Evolutionary conservation across 805 yeast species (phyloP).

Genomic region (Cyberlindnera veronae): DNA sequence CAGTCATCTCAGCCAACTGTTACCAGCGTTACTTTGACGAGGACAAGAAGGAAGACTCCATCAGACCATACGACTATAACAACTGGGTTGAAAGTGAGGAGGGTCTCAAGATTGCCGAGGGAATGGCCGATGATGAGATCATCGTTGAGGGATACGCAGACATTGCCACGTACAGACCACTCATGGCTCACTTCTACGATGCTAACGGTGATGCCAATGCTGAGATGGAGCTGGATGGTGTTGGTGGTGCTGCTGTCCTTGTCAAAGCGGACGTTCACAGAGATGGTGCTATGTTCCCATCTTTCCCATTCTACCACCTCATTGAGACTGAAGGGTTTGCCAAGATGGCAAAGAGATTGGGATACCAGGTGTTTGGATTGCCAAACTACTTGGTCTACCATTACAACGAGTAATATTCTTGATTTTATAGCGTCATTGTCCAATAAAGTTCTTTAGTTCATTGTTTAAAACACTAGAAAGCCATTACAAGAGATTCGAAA

Average conservation of each 20-base stretch:
- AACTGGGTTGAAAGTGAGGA: conserved; percentile 90
- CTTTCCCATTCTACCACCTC: conserved; percentile 94
- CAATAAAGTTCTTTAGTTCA: neutral
- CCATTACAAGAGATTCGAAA: neutral
- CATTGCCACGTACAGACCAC: conserved; percentile 87
- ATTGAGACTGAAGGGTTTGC: conserved; percentile 98
- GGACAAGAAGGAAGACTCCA: conserved; percentile 49
- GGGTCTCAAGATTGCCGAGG: conserved; percentile 70
- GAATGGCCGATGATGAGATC: conserved; percentile 82
- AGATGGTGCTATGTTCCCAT: conserved; percentile 99
- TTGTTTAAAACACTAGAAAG: neutral
- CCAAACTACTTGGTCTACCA: conserved; percentile 95
- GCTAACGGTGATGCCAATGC: conserved; percentile 55
- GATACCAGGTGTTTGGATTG: conserved; percentile 86
- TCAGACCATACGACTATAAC: conserved; percentile 92
- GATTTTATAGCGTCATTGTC: neutral
- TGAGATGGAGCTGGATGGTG: conserved; percentile 90
- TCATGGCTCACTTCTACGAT: conserved; percentile 88
- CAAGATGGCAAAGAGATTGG: conserved; percentile 94
- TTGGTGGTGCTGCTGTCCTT: conserved; percentile 94
- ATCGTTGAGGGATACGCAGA: conserved; percentile 93
- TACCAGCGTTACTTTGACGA: conserved; percentile 75
- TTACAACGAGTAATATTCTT: conserved; percentile 57
- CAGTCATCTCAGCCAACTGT: conserved; percentile 89
- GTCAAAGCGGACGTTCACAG: conserved; percentile 98